Base-by-base conservation (phyloP, 164 flowering plant genomes). In the Kingdonia uniflora region DNA sequence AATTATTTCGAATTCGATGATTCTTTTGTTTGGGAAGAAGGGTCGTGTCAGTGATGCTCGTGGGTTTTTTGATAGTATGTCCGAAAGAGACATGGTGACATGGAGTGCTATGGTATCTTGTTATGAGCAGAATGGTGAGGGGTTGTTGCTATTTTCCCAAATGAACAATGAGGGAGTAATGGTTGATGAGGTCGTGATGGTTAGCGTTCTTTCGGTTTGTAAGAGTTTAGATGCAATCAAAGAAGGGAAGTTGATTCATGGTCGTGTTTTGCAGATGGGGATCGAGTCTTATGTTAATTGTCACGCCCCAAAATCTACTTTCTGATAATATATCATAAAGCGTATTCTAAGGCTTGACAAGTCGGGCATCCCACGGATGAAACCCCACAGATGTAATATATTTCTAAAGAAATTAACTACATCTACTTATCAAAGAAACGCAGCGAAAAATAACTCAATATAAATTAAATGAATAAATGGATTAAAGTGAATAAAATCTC, bases 81-180 rank as follows among this genome's bases (percentile, higher is more conserved):
- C 49, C 14, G 51, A 44, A 6, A 74, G 57, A 57, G 76, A 71
- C 48, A 47, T 71, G 52, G 61, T 74, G n/a, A 66, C 76, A 16
- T 74, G 79, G 79, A 71, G 59, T 46, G 69, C 74, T 14, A 48
- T 66, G 64, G 63, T 74, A 15, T 68, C 76, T 49, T 68, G 76
- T 64, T 74, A 68, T 53, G 76, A 71, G 71, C 67, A 71, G 44
- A 71, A 69, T 64, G 61, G 49, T 29, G 69, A 69, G 48, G 79
- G 74, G 0, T 47, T 71, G 55, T 42, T 14, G 56, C 4, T 69
- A 63, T 71, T 71, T 64, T 19, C 43, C 15, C 39, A 50, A 13
- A 74, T 74, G 78, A 60, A 35, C 22, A 13, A 1, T 17, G 38
- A 56, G 49, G 76, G 70, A 44, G 49, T 69, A 48, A 15, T 4